Base-by-base conservation (phyloP, 2,329 filamentous ascomycete genomes). In the Epichloe coenophiala region DNA sequence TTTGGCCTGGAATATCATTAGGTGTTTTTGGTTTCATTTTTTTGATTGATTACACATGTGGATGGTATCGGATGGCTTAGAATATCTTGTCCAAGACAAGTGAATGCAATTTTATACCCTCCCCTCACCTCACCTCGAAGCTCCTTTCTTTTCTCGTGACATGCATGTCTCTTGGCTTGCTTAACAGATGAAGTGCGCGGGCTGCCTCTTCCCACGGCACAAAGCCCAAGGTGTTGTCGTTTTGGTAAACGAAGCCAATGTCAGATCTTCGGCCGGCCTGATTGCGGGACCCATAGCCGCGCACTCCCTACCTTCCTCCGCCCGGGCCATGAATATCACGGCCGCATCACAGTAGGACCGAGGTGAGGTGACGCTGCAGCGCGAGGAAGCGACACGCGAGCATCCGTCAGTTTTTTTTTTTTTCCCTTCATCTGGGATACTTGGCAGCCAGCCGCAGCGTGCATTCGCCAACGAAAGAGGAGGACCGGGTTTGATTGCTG, bases 11-110 rank as follows among this genome's bases (percentile, higher is more conserved):
- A 35, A 38, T 47, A 47, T 44, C 21, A 45, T 19, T 39, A 48
- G 49, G 49, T 51, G 49, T 48, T 48, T 50, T 21, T 13, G 17
- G 8, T 45, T 45, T 35, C 33, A 19, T 39, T 36, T 36, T 19
- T 23, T 41, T 41, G 15, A 17, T 43, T 41, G 39, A 42, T 42
- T 19, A 45, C 35, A 13, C 43, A 45, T 35, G 17, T 45, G 43
- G 36, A 40, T 19, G 47, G 42, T n/a, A 44, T n/a, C 15, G 27
- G 42, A n/a, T 43, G 47, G 47, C 17, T 42, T 48, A 48, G 38
- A 48, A 21, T 42, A 21, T 33, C 39, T 48, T 19, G 31, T 46
- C 44, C 13, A 35, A 11, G 44, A 46, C 27, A 17, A 46, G 45
- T 37, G 45, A 46, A 46, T 46, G 31, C 27, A 38, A 37, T 5